phyloP scores from a whole-genome alignment of 2,329 filamentous ascomycete genomes.

The Blastomyces percursus region DNA sequence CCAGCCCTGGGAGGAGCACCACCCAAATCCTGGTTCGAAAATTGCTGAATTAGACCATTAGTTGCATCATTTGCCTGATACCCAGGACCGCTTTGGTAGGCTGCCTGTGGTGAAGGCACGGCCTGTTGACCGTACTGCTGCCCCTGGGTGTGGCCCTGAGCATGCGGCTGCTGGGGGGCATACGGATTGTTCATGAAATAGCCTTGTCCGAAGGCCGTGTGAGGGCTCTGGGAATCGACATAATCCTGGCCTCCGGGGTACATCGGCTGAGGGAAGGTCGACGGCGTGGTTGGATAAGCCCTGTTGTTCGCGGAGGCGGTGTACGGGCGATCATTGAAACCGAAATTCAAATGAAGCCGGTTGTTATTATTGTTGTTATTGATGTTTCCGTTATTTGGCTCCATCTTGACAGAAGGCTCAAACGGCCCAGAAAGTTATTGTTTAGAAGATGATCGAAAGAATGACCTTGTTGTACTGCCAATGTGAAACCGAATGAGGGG shows the following conservation, averaged over 20 bases:
- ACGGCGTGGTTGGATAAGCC: slow-evolving; percentile 77
- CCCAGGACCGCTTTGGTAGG: slow-evolving; percentile 41
- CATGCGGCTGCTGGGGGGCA: slow-evolving; percentile 22
- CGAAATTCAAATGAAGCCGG: slow-evolving; percentile 38
- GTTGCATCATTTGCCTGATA: slow-evolving; percentile 66
- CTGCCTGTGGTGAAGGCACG: slow-evolving; percentile 46
- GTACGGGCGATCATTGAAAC: slow-evolving; percentile 53
- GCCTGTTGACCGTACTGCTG: slow-evolving; percentile 43
- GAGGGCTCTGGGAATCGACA: slow-evolving; percentile 36
- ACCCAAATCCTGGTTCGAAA: slow-evolving; percentile 89
- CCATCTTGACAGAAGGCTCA: slow-evolving; percentile 35
- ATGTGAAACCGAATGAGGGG: slow-evolving; percentile 3
- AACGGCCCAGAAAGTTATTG: slow-evolving; percentile 36
- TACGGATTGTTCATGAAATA: slow-evolving; percentile 58
- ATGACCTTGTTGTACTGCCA: slow-evolving; percentile 7
- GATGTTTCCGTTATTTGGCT: slow-evolving; percentile 49
- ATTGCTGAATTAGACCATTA: slow-evolving; percentile 86
- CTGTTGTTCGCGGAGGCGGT: slow-evolving; percentile 52
- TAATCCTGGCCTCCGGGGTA: slow-evolving; percentile 53
- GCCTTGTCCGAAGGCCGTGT: slow-evolving; percentile 34
- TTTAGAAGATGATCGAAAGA: slow-evolving; percentile 5
- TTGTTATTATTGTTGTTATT: slow-evolving; percentile 51
- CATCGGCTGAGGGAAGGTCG: slow-evolving; percentile 90
- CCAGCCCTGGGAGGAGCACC: slow-evolving; percentile 57
- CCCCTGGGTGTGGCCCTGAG: slow-evolving; percentile 34